Base-by-base conservation (phyloP, 1,284 basidiomycete species). In the Pseudozyma sp. region DNA sequence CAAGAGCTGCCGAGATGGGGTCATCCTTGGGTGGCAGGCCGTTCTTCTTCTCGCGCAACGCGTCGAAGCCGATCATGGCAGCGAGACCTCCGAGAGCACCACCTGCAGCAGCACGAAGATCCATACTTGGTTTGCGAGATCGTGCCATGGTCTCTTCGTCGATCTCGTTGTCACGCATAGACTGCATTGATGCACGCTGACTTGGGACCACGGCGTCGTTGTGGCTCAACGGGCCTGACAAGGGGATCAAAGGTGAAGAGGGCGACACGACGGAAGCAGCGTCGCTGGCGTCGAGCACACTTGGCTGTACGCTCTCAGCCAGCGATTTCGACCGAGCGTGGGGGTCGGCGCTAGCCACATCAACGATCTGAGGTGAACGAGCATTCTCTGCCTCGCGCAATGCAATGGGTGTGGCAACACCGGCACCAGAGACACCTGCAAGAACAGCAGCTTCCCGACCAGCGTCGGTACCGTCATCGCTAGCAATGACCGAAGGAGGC, bases 221-320 rank as follows among this genome's bases (percentile, higher is more conserved):
- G 65, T 72, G 69, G 62, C 74, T 76, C 52, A 76, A 62, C 8
- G 74, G 74, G 7, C 74, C 74, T n/a, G 74, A 76, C 19, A 55
- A n/a, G 4, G 74, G 74, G 18, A 76, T 72, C 40, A 76, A 42
- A 8, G 74, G 74, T 2, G 73, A 76, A 14, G 73, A 61, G 8
- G 72, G 73, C 0, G 56, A 64, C 9, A 71, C 48, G 25, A 71
- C 54, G 5, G 73, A 70, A 43, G 65, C 64, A 42, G 58, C 54
- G 18, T 76, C 73, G 49, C 71, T 69, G 51, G 38, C 55, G 21
- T 76, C 68, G 42, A 76, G 54, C 13, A 75, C 68, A 45, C 73
- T 76, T 6, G 68, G 73, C 59, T 69, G 73, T 5, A 71, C 58
- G 39, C 73, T 76, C 52, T 65, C 69, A 6, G 73, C 69, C 18